These are phyloP conservation scores for Geotrichum cucujoidarum DNA, from an alignment of 1,139 yeast genomes.

Conservation along the genomic window DNA sequence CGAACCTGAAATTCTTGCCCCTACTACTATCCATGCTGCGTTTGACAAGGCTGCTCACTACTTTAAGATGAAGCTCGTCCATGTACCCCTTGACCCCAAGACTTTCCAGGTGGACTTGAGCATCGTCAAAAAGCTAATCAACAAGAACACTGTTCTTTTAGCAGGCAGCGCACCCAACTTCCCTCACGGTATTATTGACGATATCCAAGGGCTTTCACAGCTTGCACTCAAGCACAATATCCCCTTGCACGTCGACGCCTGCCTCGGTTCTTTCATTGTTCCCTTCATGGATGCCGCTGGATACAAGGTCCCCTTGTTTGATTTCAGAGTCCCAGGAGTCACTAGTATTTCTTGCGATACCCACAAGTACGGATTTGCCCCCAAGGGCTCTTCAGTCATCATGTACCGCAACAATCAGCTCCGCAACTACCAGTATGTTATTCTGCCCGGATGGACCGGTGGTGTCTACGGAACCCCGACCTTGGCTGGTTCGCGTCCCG, in stretches of 20 bases:
- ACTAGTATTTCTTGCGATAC: constrained; percentile 97
- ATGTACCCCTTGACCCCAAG: constrained; percentile 67
- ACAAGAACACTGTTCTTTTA: constrained; percentile 70
- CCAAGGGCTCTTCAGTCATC: constrained; percentile 89
- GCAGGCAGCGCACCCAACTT: constrained; percentile 95
- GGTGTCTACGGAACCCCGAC: constrained; percentile 97
- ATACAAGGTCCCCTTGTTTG: constrained; percentile 56
- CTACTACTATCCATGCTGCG: constrained; percentile 89
- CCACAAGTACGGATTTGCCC: constrained; percentile 97
- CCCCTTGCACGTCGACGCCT: constrained; percentile 92
- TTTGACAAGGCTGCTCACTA: constrained; percentile 90
- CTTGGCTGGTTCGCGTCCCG: constrained; percentile 93
- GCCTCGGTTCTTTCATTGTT: constrained; percentile 87
- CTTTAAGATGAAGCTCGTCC: constrained; percentile 79
- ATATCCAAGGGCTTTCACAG: constrained; percentile 65
- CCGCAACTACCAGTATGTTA: constrained; percentile 78
- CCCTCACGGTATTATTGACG: constrained; percentile 94
- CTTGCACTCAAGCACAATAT: constrained; percentile 60
- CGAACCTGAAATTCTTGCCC: constrained; percentile 83
- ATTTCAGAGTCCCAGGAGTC: constrained; percentile 88
- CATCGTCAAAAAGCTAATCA: constrained; percentile 61
- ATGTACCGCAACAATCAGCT: constrained; percentile 71
- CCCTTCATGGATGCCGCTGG: constrained; percentile 68
- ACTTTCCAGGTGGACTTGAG: constrained; percentile 64
- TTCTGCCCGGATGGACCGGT: constrained; percentile 84